phyloP scores from a whole-genome alignment of 164 flowering plant species.

The Umbilicus rupestris region DNA sequence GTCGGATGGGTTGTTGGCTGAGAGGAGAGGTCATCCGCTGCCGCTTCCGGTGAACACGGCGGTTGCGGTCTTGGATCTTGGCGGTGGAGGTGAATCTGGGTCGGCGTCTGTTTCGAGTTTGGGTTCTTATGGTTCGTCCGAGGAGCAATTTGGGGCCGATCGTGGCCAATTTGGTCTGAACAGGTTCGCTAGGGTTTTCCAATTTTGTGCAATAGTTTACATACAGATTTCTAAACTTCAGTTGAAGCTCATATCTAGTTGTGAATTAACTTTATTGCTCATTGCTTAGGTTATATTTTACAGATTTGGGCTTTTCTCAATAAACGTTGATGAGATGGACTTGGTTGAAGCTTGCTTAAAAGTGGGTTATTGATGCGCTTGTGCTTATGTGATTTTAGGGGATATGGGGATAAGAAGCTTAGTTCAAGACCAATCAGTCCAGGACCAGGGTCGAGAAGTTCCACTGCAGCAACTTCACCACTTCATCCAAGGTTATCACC shows the following conservation, averaged over 20 bases:
- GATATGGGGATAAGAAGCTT: constrained; percentile 30
- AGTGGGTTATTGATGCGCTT: neutral
- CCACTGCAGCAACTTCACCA: constrained; percentile 53
- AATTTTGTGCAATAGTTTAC: neutral
- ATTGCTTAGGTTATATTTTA: no score
- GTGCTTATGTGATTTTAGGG: constrained; percentile 27
- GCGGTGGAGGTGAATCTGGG: constrained; percentile 36
- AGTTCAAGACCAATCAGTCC: constrained; percentile 53
- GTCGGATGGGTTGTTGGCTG: constrained; percentile 27
- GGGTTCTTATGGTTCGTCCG: constrained; percentile 76
- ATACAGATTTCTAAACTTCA: no score
- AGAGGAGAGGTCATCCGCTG: constrained; percentile 49
- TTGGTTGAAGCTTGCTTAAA: neutral
- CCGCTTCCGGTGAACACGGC: constrained; percentile 47
- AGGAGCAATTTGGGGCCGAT: constrained; percentile 22
- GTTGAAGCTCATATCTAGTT: no score
- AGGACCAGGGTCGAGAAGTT: constrained; percentile 36
- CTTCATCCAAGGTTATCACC: constrained; percentile 38
- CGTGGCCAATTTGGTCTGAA: constrained; percentile 16
- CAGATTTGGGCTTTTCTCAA: no score
- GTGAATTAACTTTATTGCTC: no score
- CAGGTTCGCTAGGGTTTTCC: constrained; percentile 25
- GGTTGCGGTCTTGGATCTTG: constrained; percentile 16
- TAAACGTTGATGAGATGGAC: neutral
- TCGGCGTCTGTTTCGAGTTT: constrained; percentile 61